These are phyloP conservation scores for Dendrobium huoshanense DNA, from an alignment of 106 monocot genomes.

Conservation along the genomic window DNA sequence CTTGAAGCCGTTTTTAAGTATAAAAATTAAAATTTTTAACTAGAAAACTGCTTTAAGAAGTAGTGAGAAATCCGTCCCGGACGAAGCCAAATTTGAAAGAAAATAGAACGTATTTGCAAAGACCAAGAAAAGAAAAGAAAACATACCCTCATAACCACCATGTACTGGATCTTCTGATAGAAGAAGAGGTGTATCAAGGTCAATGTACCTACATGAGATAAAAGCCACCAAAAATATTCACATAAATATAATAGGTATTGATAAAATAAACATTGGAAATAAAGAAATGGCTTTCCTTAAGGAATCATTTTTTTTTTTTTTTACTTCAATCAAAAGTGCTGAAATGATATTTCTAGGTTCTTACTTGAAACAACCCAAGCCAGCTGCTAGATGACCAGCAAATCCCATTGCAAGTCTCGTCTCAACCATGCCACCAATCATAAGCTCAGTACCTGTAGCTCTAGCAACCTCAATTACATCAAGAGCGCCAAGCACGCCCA, in stretches of 20 bases:
- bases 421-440: constrained; percentile 99
- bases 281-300: not conserved
- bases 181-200: constrained; percentile 87
- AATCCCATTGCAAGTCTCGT: constrained; percentile 96
- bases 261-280: not conserved
- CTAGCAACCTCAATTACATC: constrained; percentile 62
- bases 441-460: constrained; percentile 44
- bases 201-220: constrained; percentile 61
- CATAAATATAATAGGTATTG: not conserved
- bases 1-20: no score
- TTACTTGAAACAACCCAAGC: constrained; percentile 88
- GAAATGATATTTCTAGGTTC: not conserved
- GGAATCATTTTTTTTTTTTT: not conserved
- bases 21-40: no score
- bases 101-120: not conserved
- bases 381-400: constrained; percentile 89
- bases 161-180: constrained; percentile 74
- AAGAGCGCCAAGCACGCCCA: constrained; percentile 76
- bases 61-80: no score
- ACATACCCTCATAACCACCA: constrained; percentile 88
- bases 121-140: not conserved
- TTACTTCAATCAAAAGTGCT: not conserved
- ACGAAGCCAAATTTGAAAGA: no score
- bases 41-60: no score
- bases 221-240: not conserved